These are phyloP conservation scores for Tephrocybe sp. DNA, from an alignment of 768 basidiomycete species.

Conservation along the genomic window DNA sequence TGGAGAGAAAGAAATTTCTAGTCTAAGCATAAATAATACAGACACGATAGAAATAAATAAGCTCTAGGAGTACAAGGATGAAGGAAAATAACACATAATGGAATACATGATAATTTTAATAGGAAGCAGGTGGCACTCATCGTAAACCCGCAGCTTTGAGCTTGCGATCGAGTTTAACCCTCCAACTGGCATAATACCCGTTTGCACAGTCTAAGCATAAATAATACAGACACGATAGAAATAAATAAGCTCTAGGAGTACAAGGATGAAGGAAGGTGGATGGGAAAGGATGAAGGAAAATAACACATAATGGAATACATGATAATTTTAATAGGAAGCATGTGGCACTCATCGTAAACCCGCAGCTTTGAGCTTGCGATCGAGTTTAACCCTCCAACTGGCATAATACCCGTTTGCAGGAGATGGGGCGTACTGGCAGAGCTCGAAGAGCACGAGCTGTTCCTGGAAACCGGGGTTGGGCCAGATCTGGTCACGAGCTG, in stretches of 20 bases:
- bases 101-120: constrained; percentile 7
- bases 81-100: background rate
- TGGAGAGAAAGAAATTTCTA: constrained; percentile 5
- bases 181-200: constrained; percentile 71
- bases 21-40: constrained; percentile 3
- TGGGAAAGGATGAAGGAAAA: background rate
- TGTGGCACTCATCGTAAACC: constrained; percentile 30
- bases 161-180: constrained; percentile 50
- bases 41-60: constrained; percentile 4
- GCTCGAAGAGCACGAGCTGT: constrained; percentile 73
- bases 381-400: constrained; percentile 62
- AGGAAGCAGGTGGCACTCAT: constrained; percentile 18
- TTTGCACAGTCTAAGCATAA: constrained; percentile 35
- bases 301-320: background rate
- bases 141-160: constrained; percentile 42
- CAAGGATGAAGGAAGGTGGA: background rate
- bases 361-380: constrained; percentile 44
- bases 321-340: constrained; percentile 10
- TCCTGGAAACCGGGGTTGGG: constrained; percentile 78
- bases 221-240: constrained; percentile 7
- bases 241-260: constrained; percentile 2
- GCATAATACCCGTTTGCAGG: constrained; percentile 62
- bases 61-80: background rate
- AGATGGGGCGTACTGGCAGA: constrained; percentile 67
- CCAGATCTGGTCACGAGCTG: constrained; percentile 79